Evolutionary conservation across 495 filamentous ascomycete genomes (phyloP).

Genomic region (Cercophora scortea): DNA sequence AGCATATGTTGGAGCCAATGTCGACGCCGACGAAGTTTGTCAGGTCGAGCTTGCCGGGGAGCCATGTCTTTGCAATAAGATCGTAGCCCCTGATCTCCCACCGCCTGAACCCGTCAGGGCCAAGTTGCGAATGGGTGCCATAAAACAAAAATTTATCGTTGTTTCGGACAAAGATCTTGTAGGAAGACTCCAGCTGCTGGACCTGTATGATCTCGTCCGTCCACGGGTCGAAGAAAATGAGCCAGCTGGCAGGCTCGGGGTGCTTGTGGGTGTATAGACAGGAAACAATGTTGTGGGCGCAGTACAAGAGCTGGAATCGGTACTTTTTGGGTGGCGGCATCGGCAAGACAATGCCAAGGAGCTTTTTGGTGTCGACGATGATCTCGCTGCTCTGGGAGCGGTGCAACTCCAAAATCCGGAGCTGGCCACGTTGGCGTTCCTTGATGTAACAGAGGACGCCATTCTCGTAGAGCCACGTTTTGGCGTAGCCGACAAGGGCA

Average conservation of each 20-base stretch:
- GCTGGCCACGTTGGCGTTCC: conserved; percentile 25
- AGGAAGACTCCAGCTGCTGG: conserved; percentile 34
- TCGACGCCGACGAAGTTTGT: conserved; percentile 53
- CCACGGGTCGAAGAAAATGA: conserved; percentile 53
- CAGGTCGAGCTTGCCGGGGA: conserved; percentile 36
- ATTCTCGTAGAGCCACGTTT: conserved; percentile 54
- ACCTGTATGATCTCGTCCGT: conserved; percentile 31
- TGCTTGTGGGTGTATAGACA: conserved; percentile 40
- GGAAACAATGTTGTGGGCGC: conserved; percentile 52
- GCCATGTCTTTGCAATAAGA: conserved; percentile 26
- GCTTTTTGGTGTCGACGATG: conserved; percentile 46
- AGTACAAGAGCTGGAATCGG: conserved; percentile 53
- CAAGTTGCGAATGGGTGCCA: conserved; percentile 50
- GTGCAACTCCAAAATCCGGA: conserved; percentile 61
- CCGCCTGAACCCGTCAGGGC: conserved; percentile 42
- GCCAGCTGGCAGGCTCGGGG: conserved; percentile 34
- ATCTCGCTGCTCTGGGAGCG: conserved; percentile 41
- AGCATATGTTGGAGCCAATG: conserved; percentile 60
- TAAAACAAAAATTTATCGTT: conserved; percentile 58
- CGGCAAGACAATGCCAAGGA: conserved; percentile 30
- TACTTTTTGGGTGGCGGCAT: conserved; percentile 28
- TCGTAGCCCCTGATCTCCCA: conserved; percentile 57
- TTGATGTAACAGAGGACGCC: conserved; percentile 57
- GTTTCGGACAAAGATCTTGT: conserved; percentile 63
- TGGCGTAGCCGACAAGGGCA: conserved; percentile 50